Evolutionary conservation across 371 early-diverging fungal species (phyloP), one percentile per base, ranked within the genome.

Genomic region (Rhizopus delemar): DNA sequence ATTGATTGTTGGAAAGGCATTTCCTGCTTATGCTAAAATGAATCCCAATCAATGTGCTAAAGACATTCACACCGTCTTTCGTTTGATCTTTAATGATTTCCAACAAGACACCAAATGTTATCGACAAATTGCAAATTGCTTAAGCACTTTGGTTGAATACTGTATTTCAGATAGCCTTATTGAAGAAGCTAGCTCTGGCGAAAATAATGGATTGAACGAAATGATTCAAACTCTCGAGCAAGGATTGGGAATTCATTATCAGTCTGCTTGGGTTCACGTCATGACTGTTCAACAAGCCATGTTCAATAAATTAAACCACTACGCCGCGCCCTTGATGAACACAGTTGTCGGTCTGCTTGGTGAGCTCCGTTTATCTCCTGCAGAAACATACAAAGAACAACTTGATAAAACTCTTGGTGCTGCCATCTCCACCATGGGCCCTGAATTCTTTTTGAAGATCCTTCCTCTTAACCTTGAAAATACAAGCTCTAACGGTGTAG

Each of bases 381-480:
- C 84, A 35, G 93, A 93, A 74, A 82, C 91, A 35, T 89, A 86
- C 74, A 94, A 93, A 71, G 86, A 85, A 41, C 91, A 93, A 59
- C 77, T 95, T 39, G 95, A 96, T 53, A 82, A 82, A 16, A 88
- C 90, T 0, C 68, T 97, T 29, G 88, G 91, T 32, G 85, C 88
- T 2, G 93, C 94, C 3, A 85, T 95, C 54, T 81, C 86, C 36
- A 83, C 85, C 5, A 81, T 95, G 65, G 97, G 97, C 3, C 86
- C 95, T 16, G 86, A 87, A 56, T 69, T 72, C 38, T 93, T 97
- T 60, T 70, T 93, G 57, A 57, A 74, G n/a, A 70, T 89, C 6
- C 75, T 94, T n/a, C 95, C 96, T 11, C 77, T 97, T 39, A 97
- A 97, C 73, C 83, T 98, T 48, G 91, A 88, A 50, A 76, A 75